phyloP scores from a whole-genome alignment of 2,329 filamentous ascomycete species.

The Dichotomopilus funicola region DNA sequence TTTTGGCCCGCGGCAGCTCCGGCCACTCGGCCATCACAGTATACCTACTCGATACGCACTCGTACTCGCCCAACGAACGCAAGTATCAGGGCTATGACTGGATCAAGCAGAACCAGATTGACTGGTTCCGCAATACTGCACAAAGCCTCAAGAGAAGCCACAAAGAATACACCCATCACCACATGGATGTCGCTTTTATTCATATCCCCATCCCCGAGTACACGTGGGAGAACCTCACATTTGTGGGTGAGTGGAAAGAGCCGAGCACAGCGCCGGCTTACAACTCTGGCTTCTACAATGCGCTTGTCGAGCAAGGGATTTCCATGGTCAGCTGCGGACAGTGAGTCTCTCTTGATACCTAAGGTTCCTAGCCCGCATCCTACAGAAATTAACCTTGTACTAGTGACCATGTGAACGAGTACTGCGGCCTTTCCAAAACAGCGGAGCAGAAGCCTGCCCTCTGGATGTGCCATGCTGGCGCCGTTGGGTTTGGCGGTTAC shows the following conservation, averaged over 20 bases:
- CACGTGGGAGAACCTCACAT: slow-evolving; percentile 49
- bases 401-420: slow-evolving; percentile 93
- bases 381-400: not conserved
- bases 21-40: slow-evolving; percentile 87
- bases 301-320: slow-evolving; percentile 77
- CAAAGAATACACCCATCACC: slow-evolving; percentile 78
- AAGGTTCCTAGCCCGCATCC: not conserved
- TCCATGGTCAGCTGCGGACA: slow-evolving; percentile 88
- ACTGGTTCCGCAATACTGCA: slow-evolving; percentile 84
- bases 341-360: slow-evolving; percentile 40
- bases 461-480: slow-evolving; percentile 98
- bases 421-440: slow-evolving; percentile 67
- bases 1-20: slow-evolving; percentile 70
- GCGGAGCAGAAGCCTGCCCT: slow-evolving; percentile 57
- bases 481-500: slow-evolving; percentile 88
- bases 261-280: slow-evolving; percentile 78
- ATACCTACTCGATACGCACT: slow-evolving; percentile 91
- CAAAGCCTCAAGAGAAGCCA: slow-evolving; percentile 69
- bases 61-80: slow-evolving; percentile 83
- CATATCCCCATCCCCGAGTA: slow-evolving; percentile 96
- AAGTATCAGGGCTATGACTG: slow-evolving; percentile 93
- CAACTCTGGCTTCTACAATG: slow-evolving; percentile 90
- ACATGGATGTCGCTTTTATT: slow-evolving; percentile 95
- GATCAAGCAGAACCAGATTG: slow-evolving; percentile 89
- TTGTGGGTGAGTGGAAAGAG: slow-evolving; percentile 71